Evolutionary conservation across 225 moss, liverwort and hornwort species (phyloP).

Genomic region (Bryum argenteum): DNA sequence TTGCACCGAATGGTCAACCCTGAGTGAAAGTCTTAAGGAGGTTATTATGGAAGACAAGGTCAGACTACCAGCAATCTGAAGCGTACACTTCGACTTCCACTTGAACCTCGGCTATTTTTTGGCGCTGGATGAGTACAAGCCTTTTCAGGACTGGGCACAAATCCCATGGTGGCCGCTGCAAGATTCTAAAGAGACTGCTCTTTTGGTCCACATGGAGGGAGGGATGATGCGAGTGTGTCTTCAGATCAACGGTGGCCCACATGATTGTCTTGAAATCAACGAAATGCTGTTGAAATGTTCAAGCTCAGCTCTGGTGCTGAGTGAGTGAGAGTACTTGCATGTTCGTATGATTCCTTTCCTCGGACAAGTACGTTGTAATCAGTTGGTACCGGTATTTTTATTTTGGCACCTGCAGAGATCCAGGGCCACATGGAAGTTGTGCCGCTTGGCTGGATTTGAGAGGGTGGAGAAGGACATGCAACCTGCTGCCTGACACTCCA

Average conservation of each 20-base stretch:
- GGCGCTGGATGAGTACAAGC: not conserved
- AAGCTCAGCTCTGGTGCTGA: conserved; percentile 22
- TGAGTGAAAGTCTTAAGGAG: conserved; percentile 2
- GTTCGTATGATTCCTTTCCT: not conserved
- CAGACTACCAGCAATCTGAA: conserved; percentile 10
- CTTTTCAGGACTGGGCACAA: conserved; percentile 24
- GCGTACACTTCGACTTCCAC: conserved; percentile 3
- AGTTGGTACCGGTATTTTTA: not conserved
- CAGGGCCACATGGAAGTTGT: conserved; percentile 30
- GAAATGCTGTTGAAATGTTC: conserved; percentile 26
- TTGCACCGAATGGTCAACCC: not conserved
- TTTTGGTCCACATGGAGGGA: conserved; percentile 26
- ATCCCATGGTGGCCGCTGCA: conserved; percentile 19
- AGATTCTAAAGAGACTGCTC: conserved; percentile 14
- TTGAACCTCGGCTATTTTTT: conserved; percentile 7
- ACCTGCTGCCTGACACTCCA: conserved; percentile 10
- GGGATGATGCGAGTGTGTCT: not conserved
- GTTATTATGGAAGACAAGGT: not conserved
- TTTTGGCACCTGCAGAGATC: conserved; percentile 8
- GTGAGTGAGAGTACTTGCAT: not conserved
- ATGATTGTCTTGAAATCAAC: conserved; percentile 23
- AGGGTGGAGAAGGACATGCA: conserved; percentile 17
- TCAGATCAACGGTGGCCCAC: conserved; percentile 23
- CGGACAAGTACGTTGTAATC: not conserved
- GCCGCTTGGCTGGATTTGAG: conserved; percentile 30